Evolutionary conservation across 345 rosid species (phyloP).

Genomic region (Physaria fendleri): DNA sequence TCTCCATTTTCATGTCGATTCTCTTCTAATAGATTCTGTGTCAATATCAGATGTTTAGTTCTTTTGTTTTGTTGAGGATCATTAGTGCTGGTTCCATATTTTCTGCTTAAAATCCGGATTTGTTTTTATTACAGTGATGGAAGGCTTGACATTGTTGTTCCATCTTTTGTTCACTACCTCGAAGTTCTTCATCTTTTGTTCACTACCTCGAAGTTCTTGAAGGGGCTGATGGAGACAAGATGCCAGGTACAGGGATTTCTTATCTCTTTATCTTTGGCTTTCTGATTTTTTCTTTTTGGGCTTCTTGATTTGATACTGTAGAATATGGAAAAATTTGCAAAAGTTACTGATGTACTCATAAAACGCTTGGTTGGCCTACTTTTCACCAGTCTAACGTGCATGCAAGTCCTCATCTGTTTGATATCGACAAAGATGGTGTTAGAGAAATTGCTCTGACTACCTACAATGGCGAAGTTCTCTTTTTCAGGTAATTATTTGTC

Average conservation of each 20-base stretch:
- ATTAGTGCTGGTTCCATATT: not conserved
- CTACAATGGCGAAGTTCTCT: conserved; percentile 90
- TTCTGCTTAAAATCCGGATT: not conserved
- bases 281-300: not conserved
- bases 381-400: conserved; percentile 98
- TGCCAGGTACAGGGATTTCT: conserved; percentile 60
- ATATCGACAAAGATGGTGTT: conserved; percentile 95
- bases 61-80: not conserved
- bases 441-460: conserved; percentile 95
- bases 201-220: conserved; percentile 98
- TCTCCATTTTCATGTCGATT: too few species aligned
- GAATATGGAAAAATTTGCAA: not conserved
- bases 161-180: too few species aligned
- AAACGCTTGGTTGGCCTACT: conserved; percentile 92
- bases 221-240: conserved; percentile 98
- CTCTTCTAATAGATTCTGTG: too few species aligned
- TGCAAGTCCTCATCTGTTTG: conserved; percentile 87
- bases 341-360: conserved; percentile 11
- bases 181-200: too few species aligned
- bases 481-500: conserved; percentile 62
- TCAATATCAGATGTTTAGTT: not conserved
- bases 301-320: not conserved
- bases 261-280: not conserved
- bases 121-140: conserved; percentile 63
- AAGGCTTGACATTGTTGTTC: conserved; percentile 92